These are phyloP conservation scores for Tephrocybe rancida DNA, from an alignment of 768 basidiomycete genomes.

Conservation along the genomic window DNA sequence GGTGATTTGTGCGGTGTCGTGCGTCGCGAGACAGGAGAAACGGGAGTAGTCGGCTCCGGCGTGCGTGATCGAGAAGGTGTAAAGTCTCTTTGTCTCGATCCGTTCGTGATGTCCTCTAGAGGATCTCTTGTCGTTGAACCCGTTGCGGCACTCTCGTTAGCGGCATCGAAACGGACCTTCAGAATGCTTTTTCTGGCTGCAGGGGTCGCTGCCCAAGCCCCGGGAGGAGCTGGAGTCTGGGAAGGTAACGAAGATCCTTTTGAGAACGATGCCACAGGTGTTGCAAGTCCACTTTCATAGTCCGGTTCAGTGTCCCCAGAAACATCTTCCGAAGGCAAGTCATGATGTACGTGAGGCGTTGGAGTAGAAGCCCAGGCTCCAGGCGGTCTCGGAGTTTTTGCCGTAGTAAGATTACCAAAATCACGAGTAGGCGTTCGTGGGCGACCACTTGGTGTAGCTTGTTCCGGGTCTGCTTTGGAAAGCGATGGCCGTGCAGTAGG, in stretches of 20 bases:
- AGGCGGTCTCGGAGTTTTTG: constrained; percentile 33
- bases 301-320: constrained; percentile 24
- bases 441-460: not conserved
- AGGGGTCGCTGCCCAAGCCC: constrained; percentile 68
- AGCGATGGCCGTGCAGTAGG: not conserved
- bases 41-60: constrained; percentile 19
- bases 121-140: constrained; percentile 11
- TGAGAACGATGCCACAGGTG: constrained; percentile 53
- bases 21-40: constrained; percentile 17
- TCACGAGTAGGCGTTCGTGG: constrained; percentile 7
- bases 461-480: not conserved
- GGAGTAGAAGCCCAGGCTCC: constrained; percentile 40
- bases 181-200: constrained; percentile 56
- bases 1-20: constrained; percentile 48
- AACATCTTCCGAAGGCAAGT: constrained; percentile 13
- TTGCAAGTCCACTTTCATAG: constrained; percentile 38
- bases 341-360: constrained; percentile 12
- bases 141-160: not conserved
- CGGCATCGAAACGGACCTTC: constrained; percentile 74
- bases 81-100: constrained; percentile 1
- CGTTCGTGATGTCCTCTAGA: constrained; percentile 8
- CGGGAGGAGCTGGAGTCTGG: constrained; percentile 70
- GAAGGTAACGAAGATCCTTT: constrained; percentile 46
- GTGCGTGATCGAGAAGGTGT: constrained; percentile 8
- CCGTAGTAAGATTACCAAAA: constrained; percentile 12